These are phyloP conservation scores for Cercospora beticola DNA, from an alignment of 2,329 filamentous ascomycete genomes.

Conservation along the genomic window DNA sequence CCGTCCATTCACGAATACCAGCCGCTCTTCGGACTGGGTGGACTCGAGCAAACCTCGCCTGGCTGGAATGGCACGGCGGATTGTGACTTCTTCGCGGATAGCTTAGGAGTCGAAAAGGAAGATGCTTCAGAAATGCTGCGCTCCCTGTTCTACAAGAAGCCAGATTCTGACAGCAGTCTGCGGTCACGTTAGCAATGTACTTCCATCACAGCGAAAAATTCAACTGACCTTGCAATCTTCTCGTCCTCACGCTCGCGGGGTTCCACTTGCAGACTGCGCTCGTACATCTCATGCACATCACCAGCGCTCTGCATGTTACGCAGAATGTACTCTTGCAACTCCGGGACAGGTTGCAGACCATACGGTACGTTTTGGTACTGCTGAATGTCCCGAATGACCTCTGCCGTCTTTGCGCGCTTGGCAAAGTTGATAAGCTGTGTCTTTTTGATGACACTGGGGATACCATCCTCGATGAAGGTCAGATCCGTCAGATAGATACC, in stretches of 20 bases:
- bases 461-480: constrained; percentile 98
- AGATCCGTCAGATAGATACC: constrained; percentile 98
- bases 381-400: constrained; percentile 97
- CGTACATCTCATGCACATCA: constrained; percentile 99
- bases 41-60: constrained; percentile 6
- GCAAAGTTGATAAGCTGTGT: constrained; percentile 97
- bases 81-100: constrained; percentile 14
- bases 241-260: constrained; percentile 96
- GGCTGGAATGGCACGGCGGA: background rate
- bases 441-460: constrained; percentile 93
- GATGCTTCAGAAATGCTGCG: constrained; percentile 20
- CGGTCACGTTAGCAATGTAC: constrained; percentile 21
- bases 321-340: constrained; percentile 94
- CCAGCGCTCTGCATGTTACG: constrained; percentile 94
- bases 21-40: constrained; percentile 15
- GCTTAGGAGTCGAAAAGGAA: constrained; percentile 16
- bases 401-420: constrained; percentile 95
- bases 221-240: constrained; percentile 90
- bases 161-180: constrained; percentile 56
- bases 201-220: background rate
- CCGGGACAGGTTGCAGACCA: constrained; percentile 79
- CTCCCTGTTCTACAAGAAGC: constrained; percentile 48
- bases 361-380: constrained; percentile 99
- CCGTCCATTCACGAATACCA: constrained; percentile 9
- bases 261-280: constrained; percentile 90